Base-by-base conservation (phyloP, 257 asterid species). In the Solanum lignicaule region DNA sequence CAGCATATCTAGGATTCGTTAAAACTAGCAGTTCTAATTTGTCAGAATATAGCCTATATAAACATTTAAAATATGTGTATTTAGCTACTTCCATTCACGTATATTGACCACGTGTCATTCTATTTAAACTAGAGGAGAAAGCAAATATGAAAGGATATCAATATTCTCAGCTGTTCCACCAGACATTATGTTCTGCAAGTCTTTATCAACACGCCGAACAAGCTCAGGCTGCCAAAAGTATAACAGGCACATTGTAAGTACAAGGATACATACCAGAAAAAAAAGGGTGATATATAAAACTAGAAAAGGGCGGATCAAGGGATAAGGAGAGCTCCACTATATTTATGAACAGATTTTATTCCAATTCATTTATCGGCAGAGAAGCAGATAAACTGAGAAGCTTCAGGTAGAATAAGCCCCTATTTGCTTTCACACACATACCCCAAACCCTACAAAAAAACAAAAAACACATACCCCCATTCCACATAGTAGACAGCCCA, bases 121-220 rank as follows among this genome's bases (percentile, higher is more conserved):
- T n/a, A n/a, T 79, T 79, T 15, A 13, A 25, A 43, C 38, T 43
- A 79, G 36, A 43, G 72, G 13, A 65, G 60, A 62, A 36, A 27
- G 31, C 20, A 39, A 36, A 86, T 68, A 89, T 36, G 73, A 88
- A 90, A 95, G 99, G 98, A 95, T 97, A 97, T 94, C 95, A 65
- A 89, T 83, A 90, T 93, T 95, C 93, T 94, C 98, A 86, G 94
- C 96, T 38, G 98, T 94, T 92, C 99, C 99, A 88, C 99, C 98
- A 76, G 99, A 94, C 99, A 97, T 94, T 85, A 96, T 97, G 90
- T 94, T 96, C 95, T 94, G 95, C 92, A 97, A 88, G 92, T 97
- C 99, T 92, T 91, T 94, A 93, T 96, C 99, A 29, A 95, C 99
- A 52, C 96, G 96, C 10, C 94, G 93, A 87, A 97, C 99, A 89